Conservation (phyloP, 2,329 filamentous ascomycete species). For the Colletotrichum gigasporum region DNA sequence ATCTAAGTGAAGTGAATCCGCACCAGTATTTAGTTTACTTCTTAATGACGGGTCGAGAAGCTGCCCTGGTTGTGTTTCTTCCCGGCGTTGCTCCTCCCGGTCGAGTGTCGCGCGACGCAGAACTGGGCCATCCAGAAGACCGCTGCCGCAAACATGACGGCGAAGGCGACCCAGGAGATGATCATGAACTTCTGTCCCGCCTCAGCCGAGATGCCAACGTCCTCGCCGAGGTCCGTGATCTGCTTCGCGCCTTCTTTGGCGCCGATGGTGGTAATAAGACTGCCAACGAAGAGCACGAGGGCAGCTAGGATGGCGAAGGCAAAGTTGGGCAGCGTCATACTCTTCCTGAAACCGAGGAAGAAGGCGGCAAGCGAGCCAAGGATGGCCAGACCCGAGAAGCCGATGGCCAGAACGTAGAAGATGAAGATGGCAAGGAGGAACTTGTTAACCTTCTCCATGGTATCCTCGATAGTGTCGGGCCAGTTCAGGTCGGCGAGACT, state of each 20-base stretch:
- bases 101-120: constrained; percentile 40
- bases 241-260: constrained; percentile 49
- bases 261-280: constrained; percentile 53
- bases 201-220: constrained; percentile 54
- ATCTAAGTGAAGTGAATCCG: neutral
- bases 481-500: constrained; percentile 56
- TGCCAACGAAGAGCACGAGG: constrained; percentile 50
- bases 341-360: constrained; percentile 39
- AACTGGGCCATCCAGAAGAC: constrained; percentile 53
- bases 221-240: constrained; percentile 54
- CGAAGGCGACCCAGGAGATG: constrained; percentile 58
- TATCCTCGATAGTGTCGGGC: constrained; percentile 53
- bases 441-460: constrained; percentile 59
- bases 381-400: constrained; percentile 53
- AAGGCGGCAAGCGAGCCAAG: constrained; percentile 48
- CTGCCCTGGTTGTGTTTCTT: constrained; percentile 38
- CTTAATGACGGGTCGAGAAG: constrained; percentile 24
- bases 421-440: constrained; percentile 59
- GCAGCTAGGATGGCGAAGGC: constrained; percentile 46
- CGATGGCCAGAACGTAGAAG: constrained; percentile 56
- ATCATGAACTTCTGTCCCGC: constrained; percentile 54
- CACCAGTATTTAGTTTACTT: neutral
- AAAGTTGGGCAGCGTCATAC: constrained; percentile 46
- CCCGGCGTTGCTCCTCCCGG: constrained; percentile 33
- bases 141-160: constrained; percentile 49